These are phyloP conservation scores for Sphaerobolus stellatus DNA, from an alignment of 1,284 basidiomycete genomes.

Conservation along the genomic window DNA sequence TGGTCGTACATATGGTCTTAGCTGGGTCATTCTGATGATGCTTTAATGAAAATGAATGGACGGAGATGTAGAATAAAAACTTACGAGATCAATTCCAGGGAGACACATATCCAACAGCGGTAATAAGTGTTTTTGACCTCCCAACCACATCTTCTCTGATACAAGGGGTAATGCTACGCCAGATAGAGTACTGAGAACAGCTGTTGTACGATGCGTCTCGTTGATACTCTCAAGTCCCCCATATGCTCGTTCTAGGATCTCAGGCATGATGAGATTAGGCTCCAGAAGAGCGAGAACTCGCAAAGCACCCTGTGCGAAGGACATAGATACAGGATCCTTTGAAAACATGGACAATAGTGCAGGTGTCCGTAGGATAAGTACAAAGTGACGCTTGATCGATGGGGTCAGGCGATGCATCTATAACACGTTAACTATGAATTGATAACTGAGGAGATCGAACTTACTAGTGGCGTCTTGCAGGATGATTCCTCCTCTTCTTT, in stretches of 20 bases:
- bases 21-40: slow-evolving; percentile 78
- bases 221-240: slow-evolving; percentile 91
- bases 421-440: background rate
- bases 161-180: slow-evolving; percentile 79
- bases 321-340: slow-evolving; percentile 73
- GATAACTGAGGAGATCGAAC: slow-evolving; percentile 17
- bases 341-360: slow-evolving; percentile 95
- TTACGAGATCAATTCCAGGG: slow-evolving; percentile 85
- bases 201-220: slow-evolving; percentile 91
- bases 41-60: too few species aligned
- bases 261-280: slow-evolving; percentile 87
- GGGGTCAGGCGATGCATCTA: slow-evolving; percentile 78
- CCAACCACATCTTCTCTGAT: slow-evolving; percentile 74
- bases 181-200: slow-evolving; percentile 86
- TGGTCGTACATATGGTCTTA: slow-evolving; percentile 83
- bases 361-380: slow-evolving; percentile 80
- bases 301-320: slow-evolving; percentile 68
- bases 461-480: slow-evolving; percentile 81
- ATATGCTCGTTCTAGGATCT: slow-evolving; percentile 89
- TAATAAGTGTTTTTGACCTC: slow-evolving; percentile 86
- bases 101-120: slow-evolving; percentile 89
- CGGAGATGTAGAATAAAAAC: slow-evolving; percentile 22
- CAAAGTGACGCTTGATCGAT: slow-evolving; percentile 81
- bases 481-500: slow-evolving; percentile 77
- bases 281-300: slow-evolving; percentile 80